phyloP scores from a whole-genome alignment of 306 rosid genomes.

The Trichosanthes cucumerina region DNA sequence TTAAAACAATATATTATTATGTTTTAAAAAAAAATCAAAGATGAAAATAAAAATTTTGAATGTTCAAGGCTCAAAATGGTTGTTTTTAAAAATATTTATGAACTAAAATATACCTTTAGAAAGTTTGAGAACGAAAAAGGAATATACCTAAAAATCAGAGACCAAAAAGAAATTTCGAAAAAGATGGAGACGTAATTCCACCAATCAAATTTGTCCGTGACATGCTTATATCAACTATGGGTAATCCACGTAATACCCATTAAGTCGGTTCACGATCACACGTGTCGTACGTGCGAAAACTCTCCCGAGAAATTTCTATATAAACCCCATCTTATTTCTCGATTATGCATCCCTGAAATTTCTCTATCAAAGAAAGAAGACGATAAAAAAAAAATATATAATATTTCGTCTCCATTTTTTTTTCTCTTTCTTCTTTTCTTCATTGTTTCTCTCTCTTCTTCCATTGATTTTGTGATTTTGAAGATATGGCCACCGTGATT shows the following conservation, averaged over 20 bases:
- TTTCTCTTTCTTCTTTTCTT: background rate
- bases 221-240: background rate
- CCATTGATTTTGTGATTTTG: background rate
- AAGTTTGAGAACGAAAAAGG: background rate
- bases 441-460: background rate
- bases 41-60: no score
- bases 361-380: background rate
- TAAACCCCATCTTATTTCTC: background rate
- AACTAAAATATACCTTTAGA: no score
- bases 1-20: no score
- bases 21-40: no score
- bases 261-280: slow-evolving; percentile 6
- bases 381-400: background rate
- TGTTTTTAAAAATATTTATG: background rate
- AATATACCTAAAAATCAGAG: background rate
- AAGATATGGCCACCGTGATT: slow-evolving; percentile 1
- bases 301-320: background rate
- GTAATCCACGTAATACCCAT: background rate
- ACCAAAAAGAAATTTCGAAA: background rate
- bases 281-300: background rate
- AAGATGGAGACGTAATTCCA: background rate
- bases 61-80: background rate
- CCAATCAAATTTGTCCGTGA: slow-evolving; percentile 1
- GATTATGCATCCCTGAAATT: background rate
- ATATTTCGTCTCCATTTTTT: background rate